These are phyloP conservation scores for Porphyrellus cyaneotinctus DNA, from an alignment of 768 basidiomycete species.

Conservation along the genomic window DNA sequence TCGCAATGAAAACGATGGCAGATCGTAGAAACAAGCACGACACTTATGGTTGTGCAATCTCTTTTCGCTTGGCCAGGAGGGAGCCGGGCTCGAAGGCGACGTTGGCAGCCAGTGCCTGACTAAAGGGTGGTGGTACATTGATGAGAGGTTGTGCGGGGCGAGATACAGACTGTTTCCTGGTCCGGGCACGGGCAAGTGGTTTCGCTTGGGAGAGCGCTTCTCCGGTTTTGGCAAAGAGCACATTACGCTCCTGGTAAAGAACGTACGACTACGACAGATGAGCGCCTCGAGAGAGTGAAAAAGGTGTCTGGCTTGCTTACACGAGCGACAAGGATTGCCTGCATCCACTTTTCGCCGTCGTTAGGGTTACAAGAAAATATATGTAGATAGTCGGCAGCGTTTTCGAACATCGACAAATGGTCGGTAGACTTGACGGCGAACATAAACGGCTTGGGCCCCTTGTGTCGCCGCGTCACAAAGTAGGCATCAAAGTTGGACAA, in stretches of 20 bases:
- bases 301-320: conserved; percentile 40
- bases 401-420: conserved; percentile 81
- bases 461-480: conserved; percentile 67
- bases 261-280: conserved; percentile 64
- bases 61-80: conserved; percentile 54
- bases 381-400: conserved; percentile 83
- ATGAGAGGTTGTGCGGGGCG: conserved; percentile 47
- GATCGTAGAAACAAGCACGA: background rate
- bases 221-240: conserved; percentile 38
- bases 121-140: conserved; percentile 40
- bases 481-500: conserved; percentile 90
- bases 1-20: conserved; percentile 2
- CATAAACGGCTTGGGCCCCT: conserved; percentile 78
- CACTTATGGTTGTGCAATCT: conserved; percentile 12
- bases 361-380: conserved; percentile 73
- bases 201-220: conserved; percentile 28
- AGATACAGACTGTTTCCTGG: conserved; percentile 35
- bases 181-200: conserved; percentile 35
- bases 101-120: conserved; percentile 28
- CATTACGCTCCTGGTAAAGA: conserved; percentile 72
- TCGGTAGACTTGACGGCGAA: conserved; percentile 90
- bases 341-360: conserved; percentile 75
- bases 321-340: conserved; percentile 75
- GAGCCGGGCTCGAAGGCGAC: conserved; percentile 74
- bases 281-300: background rate